phyloP scores from a whole-genome alignment of 352 stramenopile species.

The Phytophthora sp. region DNA sequence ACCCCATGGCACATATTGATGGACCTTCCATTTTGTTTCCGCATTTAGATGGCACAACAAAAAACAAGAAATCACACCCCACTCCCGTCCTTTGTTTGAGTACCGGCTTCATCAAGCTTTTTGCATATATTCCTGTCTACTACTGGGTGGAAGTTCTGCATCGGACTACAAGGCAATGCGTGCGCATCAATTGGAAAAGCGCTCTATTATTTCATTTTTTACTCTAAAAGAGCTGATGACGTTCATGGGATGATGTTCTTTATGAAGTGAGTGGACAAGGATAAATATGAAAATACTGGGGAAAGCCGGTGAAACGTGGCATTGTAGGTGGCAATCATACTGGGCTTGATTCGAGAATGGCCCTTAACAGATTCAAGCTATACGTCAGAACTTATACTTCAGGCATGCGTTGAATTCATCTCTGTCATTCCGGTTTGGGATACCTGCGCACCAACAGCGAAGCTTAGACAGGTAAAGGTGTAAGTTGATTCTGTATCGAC shows the following conservation, averaged over 20 bases:
- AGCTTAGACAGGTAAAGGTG: too few relatives aligned
- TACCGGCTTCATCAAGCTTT: slow-evolving; percentile 32
- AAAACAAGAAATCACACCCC: slow-evolving; percentile 11
- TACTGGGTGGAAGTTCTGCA: slow-evolving; percentile 37
- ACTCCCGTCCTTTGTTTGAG: slow-evolving; percentile 26
- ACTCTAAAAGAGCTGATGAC: slow-evolving; percentile 36
- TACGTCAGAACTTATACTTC: slow-evolving; percentile 34
- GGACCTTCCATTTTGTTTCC: slow-evolving; percentile 1
- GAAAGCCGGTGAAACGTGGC: slow-evolving; percentile 25
- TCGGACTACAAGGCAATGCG: slow-evolving; percentile 22
- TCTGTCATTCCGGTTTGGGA: too few relatives aligned
- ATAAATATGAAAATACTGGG: slow-evolving; percentile 37
- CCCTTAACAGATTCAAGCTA: slow-evolving; percentile 26
- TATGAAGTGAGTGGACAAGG: slow-evolving; percentile 36
- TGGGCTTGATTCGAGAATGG: slow-evolving; percentile 27
- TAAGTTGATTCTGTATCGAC: too few relatives aligned
- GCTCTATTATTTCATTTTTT: too few relatives aligned
- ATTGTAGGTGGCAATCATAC: slow-evolving; percentile 9
- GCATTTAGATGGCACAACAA: slow-evolving; percentile 3
- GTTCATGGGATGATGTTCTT: slow-evolving; percentile 42
- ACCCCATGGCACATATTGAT: slow-evolving; percentile 5
- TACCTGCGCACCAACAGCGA: too few relatives aligned
- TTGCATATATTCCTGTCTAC: slow-evolving; percentile 33
- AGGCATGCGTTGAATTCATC: too few relatives aligned
- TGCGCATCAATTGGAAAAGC: too few relatives aligned